phyloP scores from a whole-genome alignment of 495 filamentous ascomycete genomes.

The Pseudotulostoma volvatum region DNA sequence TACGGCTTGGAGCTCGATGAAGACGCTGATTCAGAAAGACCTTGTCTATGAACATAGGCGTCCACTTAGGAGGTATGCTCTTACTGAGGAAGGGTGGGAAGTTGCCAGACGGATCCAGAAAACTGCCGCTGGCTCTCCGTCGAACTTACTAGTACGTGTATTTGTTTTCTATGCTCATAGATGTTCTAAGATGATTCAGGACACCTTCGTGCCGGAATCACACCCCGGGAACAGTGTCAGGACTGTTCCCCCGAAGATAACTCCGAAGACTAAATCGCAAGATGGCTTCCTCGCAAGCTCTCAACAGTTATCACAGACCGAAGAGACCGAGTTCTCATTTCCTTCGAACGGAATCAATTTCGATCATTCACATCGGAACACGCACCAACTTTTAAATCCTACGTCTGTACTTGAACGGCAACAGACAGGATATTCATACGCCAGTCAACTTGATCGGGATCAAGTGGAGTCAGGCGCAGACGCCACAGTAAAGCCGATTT shows the following conservation, averaged over 20 bases:
- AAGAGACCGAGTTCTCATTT: no score
- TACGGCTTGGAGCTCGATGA: constrained; percentile 80
- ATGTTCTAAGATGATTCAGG: no score
- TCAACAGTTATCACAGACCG: no score
- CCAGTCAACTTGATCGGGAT: background rate
- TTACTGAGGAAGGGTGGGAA: constrained; percentile 70
- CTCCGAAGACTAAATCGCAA: no score
- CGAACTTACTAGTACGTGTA: constrained; percentile 8
- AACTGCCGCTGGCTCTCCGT: constrained; percentile 13
- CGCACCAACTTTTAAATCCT: no score
- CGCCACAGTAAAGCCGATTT: constrained; percentile 30
- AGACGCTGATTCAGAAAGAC: constrained; percentile 57
- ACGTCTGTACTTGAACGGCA: no score
- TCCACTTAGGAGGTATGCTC: constrained; percentile 47
- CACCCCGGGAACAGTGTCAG: no score
- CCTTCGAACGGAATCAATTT: no score
- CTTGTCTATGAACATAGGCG: constrained; percentile 56
- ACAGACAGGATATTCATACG: no score
- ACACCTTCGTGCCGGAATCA: background rate
- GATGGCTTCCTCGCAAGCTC: no score
- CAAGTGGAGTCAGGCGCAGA: background rate
- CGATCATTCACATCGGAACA: no score
- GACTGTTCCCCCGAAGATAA: no score
- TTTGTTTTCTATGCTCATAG: background rate
- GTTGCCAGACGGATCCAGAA: constrained; percentile 52